Percentiles rank a stretch among this genome's conserved stretches.
Evolutionary conservation across 2,329 filamentous ascomycete genomes (phyloP).

Genomic region (Botrytis tulipae): DNA sequence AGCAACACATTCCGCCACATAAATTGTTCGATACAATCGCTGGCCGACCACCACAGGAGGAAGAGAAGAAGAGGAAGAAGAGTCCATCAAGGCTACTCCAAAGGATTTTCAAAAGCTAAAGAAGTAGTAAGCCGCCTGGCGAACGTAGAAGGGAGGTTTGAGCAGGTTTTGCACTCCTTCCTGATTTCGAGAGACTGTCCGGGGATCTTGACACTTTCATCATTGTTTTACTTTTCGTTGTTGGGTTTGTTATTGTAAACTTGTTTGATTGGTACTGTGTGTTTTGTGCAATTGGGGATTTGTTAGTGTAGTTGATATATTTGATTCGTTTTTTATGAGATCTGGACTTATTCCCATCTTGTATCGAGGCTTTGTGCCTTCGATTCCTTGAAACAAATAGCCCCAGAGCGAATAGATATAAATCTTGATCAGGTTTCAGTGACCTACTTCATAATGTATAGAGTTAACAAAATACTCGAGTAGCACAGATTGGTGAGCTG

Average conservation of each 20-base stretch:
- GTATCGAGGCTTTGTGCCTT: not conserved
- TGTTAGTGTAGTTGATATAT: not conserved
- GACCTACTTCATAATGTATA: not conserved
- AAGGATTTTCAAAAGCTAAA: not conserved
- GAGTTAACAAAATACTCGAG: too few species aligned
- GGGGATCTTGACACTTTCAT: not conserved
- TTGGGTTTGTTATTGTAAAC: not conserved
- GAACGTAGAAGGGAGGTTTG: not conserved
- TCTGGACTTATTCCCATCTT: not conserved
- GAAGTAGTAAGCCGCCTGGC: not conserved
- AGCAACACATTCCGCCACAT: fast-evolving
- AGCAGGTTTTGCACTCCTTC: not conserved
- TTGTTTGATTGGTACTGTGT: not conserved
- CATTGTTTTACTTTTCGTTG: not conserved
- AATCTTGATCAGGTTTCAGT: fast-evolving
- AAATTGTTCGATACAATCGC: not conserved
- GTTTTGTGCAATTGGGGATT: not conserved
- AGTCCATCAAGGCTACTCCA: not conserved
- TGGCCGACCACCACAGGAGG: not conserved
- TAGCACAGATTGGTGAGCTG: not conserved
- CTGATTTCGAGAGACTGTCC: not conserved
- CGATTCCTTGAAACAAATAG: not conserved
- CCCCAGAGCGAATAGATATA: not conserved
- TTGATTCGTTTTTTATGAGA: not conserved
- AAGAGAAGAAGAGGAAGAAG: not conserved